Base-by-base conservation (phyloP, 129 eudicot species). In the Calendula officinalis region DNA sequence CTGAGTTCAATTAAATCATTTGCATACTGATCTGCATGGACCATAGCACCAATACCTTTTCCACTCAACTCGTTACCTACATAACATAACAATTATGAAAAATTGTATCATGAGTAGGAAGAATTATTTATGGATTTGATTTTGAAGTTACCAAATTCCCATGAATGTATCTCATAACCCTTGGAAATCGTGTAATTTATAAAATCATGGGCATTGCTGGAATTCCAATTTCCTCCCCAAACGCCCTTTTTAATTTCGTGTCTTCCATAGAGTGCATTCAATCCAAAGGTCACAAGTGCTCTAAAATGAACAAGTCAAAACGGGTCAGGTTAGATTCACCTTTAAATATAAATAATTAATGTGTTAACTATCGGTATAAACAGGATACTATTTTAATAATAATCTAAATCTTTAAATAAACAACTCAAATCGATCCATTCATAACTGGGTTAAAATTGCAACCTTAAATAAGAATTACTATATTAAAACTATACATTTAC, bases 21-120 rank as follows among this genome's bases (percentile, higher is more conserved):
- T 8, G 78, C 95, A 46, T 94, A 94, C 54, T 83, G 94, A 27
- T 42, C 82, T 34, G 81, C 95, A 67, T 73, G 83, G 43, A 88
- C 99, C 64, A 82, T 74, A 7, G 94, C 99, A 46, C 87, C 88
- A 32, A 94, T 52, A 14, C 97, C 97, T 69, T 67, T 83, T 43
- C 95, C 97, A 71, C 92, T 79, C 71, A 94, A 79, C 75, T 89
- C 99, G 44, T 94, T 94, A 42, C 97, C 99, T 94, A 60, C 62
- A 68, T 8, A 16, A 75, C 44, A 39, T 47, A 54, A 22, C 56
- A 37, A 53, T 46, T 32, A 39, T 17, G 34, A 40, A 22, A 3
- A 2, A 22, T 43, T 15, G 4, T 49, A 54, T 72, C 36, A 61
- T 67, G 9, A 12, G 50, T 56, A 68, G 13, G 16, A 5, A 62